Evolutionary conservation across 345 rosid species (phyloP).

Genomic region (Eucalyptus sideroxylon): DNA sequence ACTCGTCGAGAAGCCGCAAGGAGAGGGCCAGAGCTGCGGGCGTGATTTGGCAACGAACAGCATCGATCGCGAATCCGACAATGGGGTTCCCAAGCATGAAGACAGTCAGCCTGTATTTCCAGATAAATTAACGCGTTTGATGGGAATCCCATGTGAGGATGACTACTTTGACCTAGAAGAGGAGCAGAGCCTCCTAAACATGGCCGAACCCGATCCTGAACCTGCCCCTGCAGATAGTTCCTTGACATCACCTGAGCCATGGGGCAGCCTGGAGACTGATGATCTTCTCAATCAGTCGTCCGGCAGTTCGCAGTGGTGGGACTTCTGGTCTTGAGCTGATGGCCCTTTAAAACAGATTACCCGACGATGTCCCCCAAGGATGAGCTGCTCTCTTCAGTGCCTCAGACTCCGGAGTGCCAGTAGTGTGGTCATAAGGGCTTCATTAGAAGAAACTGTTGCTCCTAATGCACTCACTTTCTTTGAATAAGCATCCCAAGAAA

Average conservation of each 20-base stretch:
- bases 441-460: neutral
- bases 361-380: neutral
- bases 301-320: conserved; percentile 25
- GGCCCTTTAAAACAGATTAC: neutral
- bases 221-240: conserved; percentile 1
- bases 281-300: conserved; percentile 19
- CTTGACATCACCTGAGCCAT: conserved; percentile 23
- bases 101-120: neutral
- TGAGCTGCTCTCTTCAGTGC: neutral
- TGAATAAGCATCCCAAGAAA: neutral
- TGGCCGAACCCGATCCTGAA: conserved; percentile 5
- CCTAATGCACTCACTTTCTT: neutral
- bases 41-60: neutral
- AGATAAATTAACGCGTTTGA: neutral
- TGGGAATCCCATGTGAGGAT: neutral
- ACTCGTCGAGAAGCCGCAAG: neutral
- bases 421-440: neutral
- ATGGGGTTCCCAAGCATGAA: neutral
- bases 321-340: conserved; percentile 28
- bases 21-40: neutral
- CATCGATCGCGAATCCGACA: neutral
- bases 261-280: conserved; percentile 23
- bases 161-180: conserved; percentile 7
- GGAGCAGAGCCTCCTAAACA: conserved; percentile 3
- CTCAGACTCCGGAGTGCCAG: neutral